Evolutionary conservation across 2,329 filamentous ascomycete species (phyloP).

Genomic region (Penicillium hesseltinei): DNA sequence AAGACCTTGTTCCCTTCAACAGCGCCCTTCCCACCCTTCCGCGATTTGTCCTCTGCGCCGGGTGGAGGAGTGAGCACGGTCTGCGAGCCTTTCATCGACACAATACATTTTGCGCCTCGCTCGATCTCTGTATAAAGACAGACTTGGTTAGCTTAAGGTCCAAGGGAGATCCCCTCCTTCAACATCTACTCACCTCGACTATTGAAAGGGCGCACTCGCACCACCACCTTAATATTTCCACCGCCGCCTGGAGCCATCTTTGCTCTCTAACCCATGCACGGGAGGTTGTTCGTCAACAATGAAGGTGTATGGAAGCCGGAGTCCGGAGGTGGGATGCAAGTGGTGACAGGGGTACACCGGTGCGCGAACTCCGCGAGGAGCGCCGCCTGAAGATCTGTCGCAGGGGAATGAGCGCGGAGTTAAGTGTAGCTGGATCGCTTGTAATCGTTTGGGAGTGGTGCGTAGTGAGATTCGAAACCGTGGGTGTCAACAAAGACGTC

Average conservation of each 20-base stretch:
- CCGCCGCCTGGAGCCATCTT: slow-evolving; percentile 70
- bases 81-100: slow-evolving; percentile 92
- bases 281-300: slow-evolving; percentile 13
- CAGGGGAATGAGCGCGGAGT: slow-evolving; percentile 7
- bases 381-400: slow-evolving; percentile 25
- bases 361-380: slow-evolving; percentile 36
- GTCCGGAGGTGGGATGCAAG: slow-evolving; percentile 17
- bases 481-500: slow-evolving; percentile 39
- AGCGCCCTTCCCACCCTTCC: slow-evolving; percentile 60
- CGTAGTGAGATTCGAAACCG: slow-evolving; percentile 17
- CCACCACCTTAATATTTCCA: slow-evolving; percentile 99
- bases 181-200: slow-evolving; percentile 66
- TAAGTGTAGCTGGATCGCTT: not conserved
- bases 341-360: slow-evolving; percentile 25
- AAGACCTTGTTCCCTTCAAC: slow-evolving; percentile 77
- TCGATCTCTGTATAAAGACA: slow-evolving; percentile 67
- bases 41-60: slow-evolving; percentile 53
- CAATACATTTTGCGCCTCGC: slow-evolving; percentile 89
- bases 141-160: slow-evolving; percentile 8
- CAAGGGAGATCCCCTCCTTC: not conserved
- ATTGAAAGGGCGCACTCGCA: slow-evolving; percentile 94
- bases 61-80: slow-evolving; percentile 77
- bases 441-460: slow-evolving; percentile 10
- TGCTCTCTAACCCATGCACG: slow-evolving; percentile 39
- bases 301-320: slow-evolving; percentile 14